Evolutionary conservation across 805 yeast species (phyloP).

Genomic region (Wickerhamomyces bovis): DNA sequence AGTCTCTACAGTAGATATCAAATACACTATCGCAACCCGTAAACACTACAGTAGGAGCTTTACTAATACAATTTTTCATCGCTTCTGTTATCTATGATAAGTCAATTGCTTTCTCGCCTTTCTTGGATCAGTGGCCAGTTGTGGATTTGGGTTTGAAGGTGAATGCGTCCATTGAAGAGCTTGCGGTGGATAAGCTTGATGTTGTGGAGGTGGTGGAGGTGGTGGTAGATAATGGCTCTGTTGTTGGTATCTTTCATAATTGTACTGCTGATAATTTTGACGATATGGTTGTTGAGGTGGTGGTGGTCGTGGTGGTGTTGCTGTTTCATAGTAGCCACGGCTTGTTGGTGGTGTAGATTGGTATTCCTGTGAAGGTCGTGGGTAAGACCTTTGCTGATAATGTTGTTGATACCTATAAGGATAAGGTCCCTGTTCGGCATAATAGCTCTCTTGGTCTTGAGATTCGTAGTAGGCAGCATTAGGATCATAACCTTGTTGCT

Average conservation of each 20-base stretch:
- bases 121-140: not conserved
- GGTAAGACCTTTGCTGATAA: not conserved
- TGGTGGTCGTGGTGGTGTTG: not conserved
- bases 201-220: not conserved
- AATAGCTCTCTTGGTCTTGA: not conserved
- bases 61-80: constrained; percentile 1
- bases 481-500: not conserved
- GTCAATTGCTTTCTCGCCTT: not conserved
- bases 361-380: not conserved
- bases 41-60: not conserved
- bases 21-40: too few relatives aligned
- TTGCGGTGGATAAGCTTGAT: not conserved
- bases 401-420: not conserved
- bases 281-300: not conserved
- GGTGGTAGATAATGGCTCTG: not conserved
- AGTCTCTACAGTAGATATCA: constrained; percentile 1
- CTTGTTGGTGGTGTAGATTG: not conserved
- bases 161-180: not conserved
- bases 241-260: not conserved
- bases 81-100: not conserved
- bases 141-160: not conserved
- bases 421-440: not conserved
- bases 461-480: not conserved
- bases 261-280: not conserved
- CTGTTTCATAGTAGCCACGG: not conserved